Percentiles rank a stretch among this genome's conserved stretches.
phyloP scores from a whole-genome alignment of 257 asterid species.

The Forsythia viridissima region DNA sequence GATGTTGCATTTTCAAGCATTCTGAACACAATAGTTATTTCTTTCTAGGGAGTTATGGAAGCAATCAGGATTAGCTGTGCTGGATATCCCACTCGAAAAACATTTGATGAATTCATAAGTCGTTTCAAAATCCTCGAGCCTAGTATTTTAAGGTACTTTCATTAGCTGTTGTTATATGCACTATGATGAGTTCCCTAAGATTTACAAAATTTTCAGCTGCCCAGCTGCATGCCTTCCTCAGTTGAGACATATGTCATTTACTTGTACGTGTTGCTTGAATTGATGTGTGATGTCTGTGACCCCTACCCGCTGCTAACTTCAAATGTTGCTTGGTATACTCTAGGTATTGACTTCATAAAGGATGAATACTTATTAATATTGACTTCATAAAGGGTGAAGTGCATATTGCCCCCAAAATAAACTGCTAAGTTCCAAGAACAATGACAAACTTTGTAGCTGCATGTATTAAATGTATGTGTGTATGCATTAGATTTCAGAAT shows the following conservation, averaged over 20 bases:
- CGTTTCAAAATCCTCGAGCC: constrained; percentile 83
- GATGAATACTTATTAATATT: background rate
- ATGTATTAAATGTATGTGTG: background rate
- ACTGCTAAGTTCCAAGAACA: background rate
- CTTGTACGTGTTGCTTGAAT: background rate
- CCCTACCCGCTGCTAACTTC: background rate
- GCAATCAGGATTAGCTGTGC: constrained; percentile 98
- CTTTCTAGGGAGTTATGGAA: constrained; percentile 86
- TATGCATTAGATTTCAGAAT: background rate
- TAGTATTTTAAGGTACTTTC: constrained; percentile 50
- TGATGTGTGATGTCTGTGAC: background rate
- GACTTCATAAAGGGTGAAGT: background rate
- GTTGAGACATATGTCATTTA: background rate
- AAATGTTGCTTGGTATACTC: background rate
- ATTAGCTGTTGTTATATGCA: background rate
- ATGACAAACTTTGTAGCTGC: background rate
- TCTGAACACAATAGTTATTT: constrained; percentile 14
- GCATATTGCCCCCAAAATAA: background rate
- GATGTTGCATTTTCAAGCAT: constrained; percentile 17
- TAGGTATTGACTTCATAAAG: background rate
- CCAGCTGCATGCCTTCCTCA: background rate
- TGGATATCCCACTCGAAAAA: constrained; percentile 86
- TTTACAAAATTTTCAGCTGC: background rate
- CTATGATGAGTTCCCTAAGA: background rate
- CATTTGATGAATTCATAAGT: constrained; percentile 62